phyloP scores from a whole-genome alignment of 306 rosid species.

The Quercus agrifolia region DNA sequence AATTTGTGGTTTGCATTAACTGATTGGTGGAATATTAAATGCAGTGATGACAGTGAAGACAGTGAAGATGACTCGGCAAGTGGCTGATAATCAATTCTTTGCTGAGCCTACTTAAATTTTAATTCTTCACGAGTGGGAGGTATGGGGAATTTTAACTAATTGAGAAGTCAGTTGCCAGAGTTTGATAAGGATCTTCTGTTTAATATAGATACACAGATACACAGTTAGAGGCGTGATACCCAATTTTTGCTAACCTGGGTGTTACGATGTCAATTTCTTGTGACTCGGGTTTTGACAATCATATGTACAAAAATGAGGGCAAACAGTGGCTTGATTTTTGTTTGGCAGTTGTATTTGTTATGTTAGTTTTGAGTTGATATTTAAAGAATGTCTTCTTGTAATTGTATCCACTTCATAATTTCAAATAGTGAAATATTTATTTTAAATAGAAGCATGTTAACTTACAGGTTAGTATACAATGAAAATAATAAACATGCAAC shows the following conservation, averaged over 20 bases:
- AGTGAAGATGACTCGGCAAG: slow-evolving; percentile 59
- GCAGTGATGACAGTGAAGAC: slow-evolving; percentile 85
- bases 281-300: not conserved
- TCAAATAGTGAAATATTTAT: too few relatives aligned
- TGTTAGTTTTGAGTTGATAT: not conserved
- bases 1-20: not conserved
- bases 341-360: not conserved
- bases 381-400: not conserved
- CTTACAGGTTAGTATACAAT: too few relatives aligned
- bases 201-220: slow-evolving; percentile 9
- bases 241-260: slow-evolving; percentile 43
- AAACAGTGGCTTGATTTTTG: not conserved
- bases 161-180: slow-evolving; percentile 5
- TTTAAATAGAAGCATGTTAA: too few relatives aligned
- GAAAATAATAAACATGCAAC: too few relatives aligned
- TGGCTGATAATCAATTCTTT: slow-evolving; percentile 31
- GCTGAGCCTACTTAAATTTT: not conserved
- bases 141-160: not conserved
- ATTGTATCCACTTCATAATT: not conserved
- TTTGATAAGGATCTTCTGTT: slow-evolving; percentile 13
- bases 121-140: slow-evolving; percentile 5
- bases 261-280: not conserved
- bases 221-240: slow-evolving; percentile 29
- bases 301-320: not conserved
- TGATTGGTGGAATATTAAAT: slow-evolving; percentile 3